These are phyloP conservation scores for Citrus sinensis DNA, from an alignment of 345 rosid species.

Conservation along the genomic window DNA sequence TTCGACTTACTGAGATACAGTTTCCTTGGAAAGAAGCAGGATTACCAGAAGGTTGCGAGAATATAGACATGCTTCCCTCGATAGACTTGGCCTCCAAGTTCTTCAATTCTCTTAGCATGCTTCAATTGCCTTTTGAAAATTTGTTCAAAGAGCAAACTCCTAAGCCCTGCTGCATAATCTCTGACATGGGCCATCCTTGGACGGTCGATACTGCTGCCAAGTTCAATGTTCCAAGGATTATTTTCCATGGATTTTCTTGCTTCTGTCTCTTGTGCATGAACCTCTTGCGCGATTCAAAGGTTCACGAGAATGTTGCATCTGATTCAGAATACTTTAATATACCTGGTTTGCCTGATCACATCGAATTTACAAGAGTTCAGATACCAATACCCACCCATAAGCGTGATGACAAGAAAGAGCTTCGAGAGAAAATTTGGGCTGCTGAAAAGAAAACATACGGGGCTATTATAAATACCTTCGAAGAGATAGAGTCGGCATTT, in stretches of 20 bases:
- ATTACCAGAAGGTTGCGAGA: background rate
- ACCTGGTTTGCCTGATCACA: constrained; percentile 25
- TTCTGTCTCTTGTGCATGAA: background rate
- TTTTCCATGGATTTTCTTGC: constrained; percentile 2
- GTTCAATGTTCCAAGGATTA: background rate
- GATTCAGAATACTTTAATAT: constrained; percentile 26
- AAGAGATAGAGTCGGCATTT: background rate
- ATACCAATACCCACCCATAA: background rate
- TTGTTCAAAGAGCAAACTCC: background rate
- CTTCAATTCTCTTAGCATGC: background rate
- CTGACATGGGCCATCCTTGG: background rate
- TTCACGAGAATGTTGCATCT: constrained; percentile 16
- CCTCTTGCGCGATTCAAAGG: constrained; percentile 15
- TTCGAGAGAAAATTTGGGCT: background rate
- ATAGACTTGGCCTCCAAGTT: background rate
- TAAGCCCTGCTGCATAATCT: background rate
- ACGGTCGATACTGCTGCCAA: background rate
- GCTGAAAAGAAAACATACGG: constrained; percentile 8
- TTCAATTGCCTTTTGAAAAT: background rate
- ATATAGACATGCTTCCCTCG: background rate
- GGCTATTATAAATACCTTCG: background rate
- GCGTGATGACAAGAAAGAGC: background rate
- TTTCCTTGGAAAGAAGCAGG: background rate
- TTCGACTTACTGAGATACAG: background rate
- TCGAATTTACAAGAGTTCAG: constrained; percentile 18